Conservation (phyloP, 345 rosid species). For the Hevea brasiliensis region DNA sequence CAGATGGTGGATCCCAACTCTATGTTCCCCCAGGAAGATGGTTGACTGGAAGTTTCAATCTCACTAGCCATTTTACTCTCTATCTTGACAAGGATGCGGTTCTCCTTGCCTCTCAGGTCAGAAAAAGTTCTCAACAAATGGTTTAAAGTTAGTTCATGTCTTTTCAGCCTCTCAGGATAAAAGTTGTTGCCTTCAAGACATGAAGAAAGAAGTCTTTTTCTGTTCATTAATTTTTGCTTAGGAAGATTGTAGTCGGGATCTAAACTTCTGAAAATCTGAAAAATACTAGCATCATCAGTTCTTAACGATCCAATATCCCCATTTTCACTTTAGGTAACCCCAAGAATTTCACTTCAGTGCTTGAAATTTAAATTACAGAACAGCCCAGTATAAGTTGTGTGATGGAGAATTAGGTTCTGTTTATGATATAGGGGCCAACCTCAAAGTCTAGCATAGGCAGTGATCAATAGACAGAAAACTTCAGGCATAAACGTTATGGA, state of each 20-base stretch:
- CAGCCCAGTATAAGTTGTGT: neutral
- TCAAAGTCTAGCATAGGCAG: neutral
- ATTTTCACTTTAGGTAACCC: neutral
- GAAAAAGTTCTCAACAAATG: neutral
- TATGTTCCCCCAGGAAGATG: slow-evolving; percentile 51
- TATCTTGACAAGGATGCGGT: slow-evolving; percentile 42
- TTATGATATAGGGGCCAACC: neutral
- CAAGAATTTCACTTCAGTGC: too few relatives aligned
- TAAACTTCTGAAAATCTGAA: too few relatives aligned
- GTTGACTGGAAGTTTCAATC: slow-evolving; percentile 48
- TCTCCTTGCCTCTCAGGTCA: slow-evolving; percentile 48
- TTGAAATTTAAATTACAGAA: too few relatives aligned
- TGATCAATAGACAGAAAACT: neutral
- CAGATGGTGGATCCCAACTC: slow-evolving; percentile 40
- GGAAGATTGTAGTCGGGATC: too few relatives aligned
- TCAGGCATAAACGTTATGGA: neutral
- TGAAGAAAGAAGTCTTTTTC: too few relatives aligned
- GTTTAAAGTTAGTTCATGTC: neutral
- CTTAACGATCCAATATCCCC: too few relatives aligned
- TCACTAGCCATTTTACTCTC: slow-evolving; percentile 50
- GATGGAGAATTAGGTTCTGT: neutral
- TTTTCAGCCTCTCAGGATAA: slow-evolving; percentile 41
- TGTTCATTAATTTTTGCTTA: too few relatives aligned
- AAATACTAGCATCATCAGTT: too few relatives aligned
- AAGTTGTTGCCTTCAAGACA: too few relatives aligned